Evolutionary conservation across 306 rosid genomes (phyloP).

Genomic region (Myrica gale): DNA sequence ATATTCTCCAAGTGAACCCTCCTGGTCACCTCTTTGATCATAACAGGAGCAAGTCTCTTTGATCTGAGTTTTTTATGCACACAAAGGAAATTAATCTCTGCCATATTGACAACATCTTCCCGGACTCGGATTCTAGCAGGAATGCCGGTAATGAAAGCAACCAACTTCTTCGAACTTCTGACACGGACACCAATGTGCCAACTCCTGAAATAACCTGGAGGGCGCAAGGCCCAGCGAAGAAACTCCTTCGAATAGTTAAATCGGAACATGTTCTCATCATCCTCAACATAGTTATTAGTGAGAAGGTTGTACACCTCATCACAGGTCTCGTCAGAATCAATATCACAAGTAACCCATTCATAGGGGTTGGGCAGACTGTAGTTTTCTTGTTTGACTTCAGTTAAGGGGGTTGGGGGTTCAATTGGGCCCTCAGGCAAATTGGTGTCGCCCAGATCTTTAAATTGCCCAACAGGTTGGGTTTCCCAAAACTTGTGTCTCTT

Average conservation of each 20-base stretch:
- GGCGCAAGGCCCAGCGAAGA: conserved; percentile 69
- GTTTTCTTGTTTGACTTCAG: conserved; percentile 79
- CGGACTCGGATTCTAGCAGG: conserved; percentile 75
- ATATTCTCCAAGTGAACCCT: conserved; percentile 82
- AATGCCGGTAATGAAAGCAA: conserved; percentile 76
- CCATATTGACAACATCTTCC: conserved; percentile 60
- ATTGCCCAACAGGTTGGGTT: conserved; percentile 84
- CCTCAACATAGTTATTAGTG: conserved; percentile 78
- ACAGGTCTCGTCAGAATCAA: conserved; percentile 50
- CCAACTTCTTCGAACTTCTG: conserved; percentile 55
- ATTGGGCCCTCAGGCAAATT: conserved; percentile 64
- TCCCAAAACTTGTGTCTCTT: conserved; percentile 70
- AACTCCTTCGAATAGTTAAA: conserved; percentile 80
- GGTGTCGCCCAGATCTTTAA: conserved; percentile 56
- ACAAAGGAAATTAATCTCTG: conserved; percentile 79
- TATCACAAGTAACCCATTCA: conserved; percentile 62
- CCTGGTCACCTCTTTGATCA: conserved; percentile 86
- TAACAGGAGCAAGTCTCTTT: conserved; percentile 77
- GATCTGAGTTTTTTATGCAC: conserved; percentile 85
- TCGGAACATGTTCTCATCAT: conserved; percentile 70
- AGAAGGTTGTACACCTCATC: conserved; percentile 54
- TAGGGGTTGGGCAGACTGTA: conserved; percentile 63
- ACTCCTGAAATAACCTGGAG: conserved; percentile 57
- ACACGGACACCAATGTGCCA: conserved; percentile 90
- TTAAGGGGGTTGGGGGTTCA: conserved; percentile 56